These are phyloP conservation scores for Drechslerella dactyloides DNA, from an alignment of 2,329 filamentous ascomycete species.

Conservation along the genomic window DNA sequence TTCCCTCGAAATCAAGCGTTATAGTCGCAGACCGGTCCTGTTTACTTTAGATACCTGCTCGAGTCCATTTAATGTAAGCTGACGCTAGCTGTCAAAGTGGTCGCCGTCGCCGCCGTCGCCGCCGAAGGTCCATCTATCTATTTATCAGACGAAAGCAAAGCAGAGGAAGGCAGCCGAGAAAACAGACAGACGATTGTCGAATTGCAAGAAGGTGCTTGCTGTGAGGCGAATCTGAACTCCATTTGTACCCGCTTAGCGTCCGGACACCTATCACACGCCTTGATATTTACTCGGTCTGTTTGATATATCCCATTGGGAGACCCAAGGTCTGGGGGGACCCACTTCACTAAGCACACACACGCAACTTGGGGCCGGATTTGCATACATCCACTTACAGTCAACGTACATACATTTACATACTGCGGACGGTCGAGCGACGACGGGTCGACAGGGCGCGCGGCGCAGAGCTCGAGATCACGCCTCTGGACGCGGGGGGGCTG, in stretches of 20 bases:
- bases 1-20: conserved; percentile 19
- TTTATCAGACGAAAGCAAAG: conserved; percentile 17
- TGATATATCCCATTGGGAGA: conserved; percentile 38
- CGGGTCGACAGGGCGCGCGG: background rate
- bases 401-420: background rate
- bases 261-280: conserved; percentile 29
- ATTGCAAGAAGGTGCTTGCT: conserved; percentile 15
- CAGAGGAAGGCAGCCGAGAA: too few relatives aligned
- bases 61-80: conserved; percentile 42
- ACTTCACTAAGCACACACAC: conserved; percentile 41
- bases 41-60: conserved; percentile 9
- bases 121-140: conserved; percentile 15
- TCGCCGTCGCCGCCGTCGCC: conserved; percentile 23
- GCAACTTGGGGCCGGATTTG: conserved; percentile 13
- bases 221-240: conserved; percentile 5
- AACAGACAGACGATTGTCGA: conserved; percentile 14
- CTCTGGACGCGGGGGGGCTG: background rate
- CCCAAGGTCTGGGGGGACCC: conserved; percentile 29
- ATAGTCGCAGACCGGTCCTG: conserved; percentile 33
- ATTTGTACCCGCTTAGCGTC: conserved; percentile 20
- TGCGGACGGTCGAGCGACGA: background rate
- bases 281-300: conserved; percentile 38
- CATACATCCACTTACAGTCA: too few relatives aligned
- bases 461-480: background rate
- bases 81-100: conserved; percentile 46